phyloP scores from a whole-genome alignment of 2,329 filamentous ascomycete genomes.

The Ceratocystis albifundus region DNA sequence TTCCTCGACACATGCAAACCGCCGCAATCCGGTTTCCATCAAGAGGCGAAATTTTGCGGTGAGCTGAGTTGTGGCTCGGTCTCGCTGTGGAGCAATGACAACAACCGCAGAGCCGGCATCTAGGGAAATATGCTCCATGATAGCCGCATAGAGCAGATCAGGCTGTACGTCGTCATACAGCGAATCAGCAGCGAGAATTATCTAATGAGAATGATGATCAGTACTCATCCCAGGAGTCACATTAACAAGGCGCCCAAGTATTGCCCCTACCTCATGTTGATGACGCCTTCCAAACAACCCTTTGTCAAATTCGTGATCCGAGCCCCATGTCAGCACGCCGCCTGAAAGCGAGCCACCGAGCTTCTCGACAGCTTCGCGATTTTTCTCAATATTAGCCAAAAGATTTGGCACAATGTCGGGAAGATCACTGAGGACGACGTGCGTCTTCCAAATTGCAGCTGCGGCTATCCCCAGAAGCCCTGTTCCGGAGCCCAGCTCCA shows the following conservation, averaged over 20 bases:
- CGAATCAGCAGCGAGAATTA: conserved; percentile 76
- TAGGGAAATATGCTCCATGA: conserved; percentile 54
- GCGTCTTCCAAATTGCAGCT: conserved; percentile 54
- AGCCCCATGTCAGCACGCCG: conserved; percentile 65
- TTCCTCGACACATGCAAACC: conserved; percentile 45
- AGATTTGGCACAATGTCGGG: conserved; percentile 76
- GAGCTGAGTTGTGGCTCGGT: conserved; percentile 53
- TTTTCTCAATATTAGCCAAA: conserved; percentile 56
- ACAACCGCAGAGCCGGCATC: conserved; percentile 52
- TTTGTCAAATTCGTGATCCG: conserved; percentile 35
- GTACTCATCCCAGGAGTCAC: background rate
- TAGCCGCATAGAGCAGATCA: conserved; percentile 55
- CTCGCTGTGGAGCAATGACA: conserved; percentile 69
- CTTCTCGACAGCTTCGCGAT: conserved; percentile 43
- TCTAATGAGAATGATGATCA: conserved; percentile 30
- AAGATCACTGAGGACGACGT: conserved; percentile 69
- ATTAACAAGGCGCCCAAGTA: background rate
- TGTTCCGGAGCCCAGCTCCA: conserved; percentile 84
- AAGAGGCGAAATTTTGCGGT: conserved; percentile 48
- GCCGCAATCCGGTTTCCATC: conserved; percentile 42
- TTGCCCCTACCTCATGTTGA: conserved; percentile 40
- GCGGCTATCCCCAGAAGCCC: conserved; percentile 83
- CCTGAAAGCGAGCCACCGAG: conserved; percentile 48
- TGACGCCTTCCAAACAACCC: conserved; percentile 35
- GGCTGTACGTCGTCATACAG: conserved; percentile 82